Evolutionary conservation across 2,329 filamentous ascomycete genomes (phyloP).

Genomic region (Fusarium poae): DNA sequence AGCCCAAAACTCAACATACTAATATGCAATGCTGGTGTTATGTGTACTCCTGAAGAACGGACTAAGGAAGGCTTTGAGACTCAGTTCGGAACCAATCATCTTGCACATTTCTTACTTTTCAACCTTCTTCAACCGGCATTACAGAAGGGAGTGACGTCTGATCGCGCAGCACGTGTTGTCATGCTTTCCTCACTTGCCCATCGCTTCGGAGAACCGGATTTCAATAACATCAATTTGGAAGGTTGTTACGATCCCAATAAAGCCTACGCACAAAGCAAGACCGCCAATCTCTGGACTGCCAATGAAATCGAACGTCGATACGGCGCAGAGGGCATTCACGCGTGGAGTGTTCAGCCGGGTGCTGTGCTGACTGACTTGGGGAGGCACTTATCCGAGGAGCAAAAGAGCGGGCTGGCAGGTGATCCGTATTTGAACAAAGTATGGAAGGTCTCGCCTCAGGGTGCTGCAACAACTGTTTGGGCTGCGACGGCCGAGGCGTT

Average conservation of each 20-base stretch:
- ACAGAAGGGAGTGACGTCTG: neutral
- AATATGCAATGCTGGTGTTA: conserved; percentile 19
- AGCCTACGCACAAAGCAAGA: conserved; percentile 4
- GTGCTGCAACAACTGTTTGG: conserved; percentile 16
- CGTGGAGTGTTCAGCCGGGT: conserved; percentile 13
- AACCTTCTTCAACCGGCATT: neutral
- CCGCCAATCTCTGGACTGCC: conserved; percentile 17
- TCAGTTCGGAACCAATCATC: conserved; percentile 16
- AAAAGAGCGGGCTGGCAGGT: neutral
- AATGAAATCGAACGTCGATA: conserved; percentile 13
- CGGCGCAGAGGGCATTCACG: neutral
- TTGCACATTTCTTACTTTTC: neutral
- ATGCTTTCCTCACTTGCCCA: conserved; percentile 5
- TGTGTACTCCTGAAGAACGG: conserved; percentile 5
- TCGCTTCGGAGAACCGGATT: conserved; percentile 7
- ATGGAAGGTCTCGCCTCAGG: neutral
- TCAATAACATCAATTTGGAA: conserved; percentile 14
- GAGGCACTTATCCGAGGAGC: conserved; percentile 3
- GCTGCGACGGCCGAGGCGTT: conserved; percentile 1
- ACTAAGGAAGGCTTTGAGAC: conserved; percentile 12
- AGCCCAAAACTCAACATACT: neutral
- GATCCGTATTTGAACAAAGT: conserved; percentile 11
- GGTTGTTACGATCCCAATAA: conserved; percentile 11
- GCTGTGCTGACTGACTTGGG: neutral
- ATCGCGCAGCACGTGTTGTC: neutral